Conservation (phyloP, 768 basidiomycete species). For the Hypsizygus marmoreus region DNA sequence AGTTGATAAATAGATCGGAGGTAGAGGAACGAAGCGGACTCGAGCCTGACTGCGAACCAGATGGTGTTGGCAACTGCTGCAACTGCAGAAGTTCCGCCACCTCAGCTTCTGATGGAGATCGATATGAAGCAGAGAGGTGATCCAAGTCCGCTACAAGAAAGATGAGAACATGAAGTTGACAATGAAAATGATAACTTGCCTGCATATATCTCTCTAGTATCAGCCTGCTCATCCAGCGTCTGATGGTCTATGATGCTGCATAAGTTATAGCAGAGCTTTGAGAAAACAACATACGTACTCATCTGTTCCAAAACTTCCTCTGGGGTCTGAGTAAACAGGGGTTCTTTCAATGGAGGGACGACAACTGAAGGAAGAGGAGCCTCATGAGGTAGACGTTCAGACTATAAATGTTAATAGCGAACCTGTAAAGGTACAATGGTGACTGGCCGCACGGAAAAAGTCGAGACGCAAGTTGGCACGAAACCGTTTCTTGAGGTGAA, state of each 20-base stretch:
- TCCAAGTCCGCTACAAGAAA: background rate
- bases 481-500: background rate
- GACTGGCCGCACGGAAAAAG: conserved; percentile 5
- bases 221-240: background rate
- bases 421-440: conserved; percentile 3
- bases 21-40: background rate
- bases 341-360: background rate
- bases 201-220: background rate
- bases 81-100: background rate
- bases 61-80: conserved; percentile 3
- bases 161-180: too few species aligned
- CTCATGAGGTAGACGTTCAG: too few species aligned
- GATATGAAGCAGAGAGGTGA: background rate
- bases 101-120: background rate
- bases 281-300: background rate
- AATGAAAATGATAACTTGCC: background rate
- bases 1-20: background rate
- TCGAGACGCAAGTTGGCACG: background rate
- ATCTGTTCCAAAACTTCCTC: conserved; percentile 1
- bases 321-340: background rate
- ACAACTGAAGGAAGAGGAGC: too few species aligned
- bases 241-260: too few species aligned
- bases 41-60: background rate
- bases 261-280: too few species aligned
- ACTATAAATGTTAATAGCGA: too few species aligned